Conservation (phyloP, 164 flowering plant genomes). For the Cinnamomum chago region DNA sequence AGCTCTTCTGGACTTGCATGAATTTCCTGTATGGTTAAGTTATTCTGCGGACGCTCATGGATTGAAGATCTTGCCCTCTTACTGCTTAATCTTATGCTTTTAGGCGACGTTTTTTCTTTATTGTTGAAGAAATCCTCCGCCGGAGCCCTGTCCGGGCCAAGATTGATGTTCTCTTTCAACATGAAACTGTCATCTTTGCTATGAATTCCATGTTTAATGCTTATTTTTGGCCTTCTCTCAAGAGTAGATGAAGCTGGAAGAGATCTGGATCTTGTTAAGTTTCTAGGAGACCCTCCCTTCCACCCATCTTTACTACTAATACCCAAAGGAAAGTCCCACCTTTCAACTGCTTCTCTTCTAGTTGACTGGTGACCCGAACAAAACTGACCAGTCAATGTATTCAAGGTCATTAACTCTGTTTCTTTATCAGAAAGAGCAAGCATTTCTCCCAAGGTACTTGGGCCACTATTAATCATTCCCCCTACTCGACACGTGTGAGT, state of each 20-base stretch:
- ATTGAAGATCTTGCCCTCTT: slow-evolving; percentile 24
- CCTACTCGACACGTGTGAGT: slow-evolving; percentile 41
- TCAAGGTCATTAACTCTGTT: slow-evolving; percentile 15
- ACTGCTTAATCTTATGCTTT: slow-evolving; percentile 24
- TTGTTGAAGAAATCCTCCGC: slow-evolving; percentile 12
- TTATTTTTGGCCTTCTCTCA: background rate
- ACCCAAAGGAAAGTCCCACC: slow-evolving; percentile 45
- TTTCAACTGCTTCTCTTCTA: slow-evolving; percentile 17
- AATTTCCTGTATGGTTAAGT: slow-evolving; percentile 16
- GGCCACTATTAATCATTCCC: slow-evolving; percentile 29
- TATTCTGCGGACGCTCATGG: slow-evolving; percentile 9
- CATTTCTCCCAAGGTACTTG: slow-evolving; percentile 83
- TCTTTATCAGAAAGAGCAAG: slow-evolving; percentile 57
- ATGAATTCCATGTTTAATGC: slow-evolving; percentile 19
- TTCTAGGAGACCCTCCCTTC: slow-evolving; percentile 45
- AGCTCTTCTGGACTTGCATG: slow-evolving; percentile 15
- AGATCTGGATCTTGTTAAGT: slow-evolving; percentile 43
- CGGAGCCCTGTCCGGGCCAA: slow-evolving; percentile 18
- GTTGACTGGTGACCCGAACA: slow-evolving; percentile 14
- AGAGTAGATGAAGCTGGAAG: slow-evolving; percentile 10
- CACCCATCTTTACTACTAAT: slow-evolving; percentile 82
- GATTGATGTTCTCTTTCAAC: slow-evolving; percentile 21
- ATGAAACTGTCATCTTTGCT: slow-evolving; percentile 23
- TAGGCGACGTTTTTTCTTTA: slow-evolving; percentile 21
- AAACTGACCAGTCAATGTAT: slow-evolving; percentile 20